These are phyloP conservation scores for Oryza officinalis DNA, from an alignment of 176 grass and related monocot species.

Conservation along the genomic window DNA sequence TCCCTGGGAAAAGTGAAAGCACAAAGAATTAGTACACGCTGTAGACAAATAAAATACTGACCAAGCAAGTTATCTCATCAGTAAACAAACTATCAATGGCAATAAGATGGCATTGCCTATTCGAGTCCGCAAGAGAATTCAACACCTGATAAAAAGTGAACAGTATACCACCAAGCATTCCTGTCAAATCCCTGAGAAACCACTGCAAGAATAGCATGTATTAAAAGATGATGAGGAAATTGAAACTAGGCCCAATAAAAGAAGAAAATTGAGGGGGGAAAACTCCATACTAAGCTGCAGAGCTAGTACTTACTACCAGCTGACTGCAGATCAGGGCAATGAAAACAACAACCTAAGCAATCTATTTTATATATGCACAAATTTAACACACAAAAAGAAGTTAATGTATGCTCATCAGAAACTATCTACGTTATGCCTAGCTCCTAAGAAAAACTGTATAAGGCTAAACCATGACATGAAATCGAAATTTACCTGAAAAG, in stretches of 20 bases:
- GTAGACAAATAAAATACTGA: neutral
- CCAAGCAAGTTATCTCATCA: conserved; percentile 14
- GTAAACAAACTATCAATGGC: neutral
- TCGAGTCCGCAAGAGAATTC: conserved; percentile 1
- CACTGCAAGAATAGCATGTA: conserved; percentile 60
- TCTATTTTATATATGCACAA: neutral
- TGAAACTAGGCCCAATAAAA: conserved; percentile 5
- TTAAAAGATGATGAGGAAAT: neutral
- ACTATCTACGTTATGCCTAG: neutral
- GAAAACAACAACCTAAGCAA: neutral
- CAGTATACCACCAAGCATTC: conserved; percentile 94
- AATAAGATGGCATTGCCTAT: conserved; percentile 13
- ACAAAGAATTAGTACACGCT: conserved; percentile 26
- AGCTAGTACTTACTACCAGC: neutral
- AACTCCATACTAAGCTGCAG: neutral
- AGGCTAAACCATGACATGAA: neutral
- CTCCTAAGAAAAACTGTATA: neutral
- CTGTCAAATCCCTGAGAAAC: conserved; percentile 96
- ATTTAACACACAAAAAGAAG: neutral
- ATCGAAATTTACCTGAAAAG: conserved; percentile 71
- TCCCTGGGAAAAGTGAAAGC: conserved; percentile 60
- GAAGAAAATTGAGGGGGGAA: neutral
- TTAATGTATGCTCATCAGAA: neutral
- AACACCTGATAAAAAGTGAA: conserved; percentile 97
- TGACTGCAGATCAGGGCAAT: neutral